These are phyloP conservation scores for Quercus tomentella DNA, from an alignment of 331 rosid genomes.

Conservation along the genomic window DNA sequence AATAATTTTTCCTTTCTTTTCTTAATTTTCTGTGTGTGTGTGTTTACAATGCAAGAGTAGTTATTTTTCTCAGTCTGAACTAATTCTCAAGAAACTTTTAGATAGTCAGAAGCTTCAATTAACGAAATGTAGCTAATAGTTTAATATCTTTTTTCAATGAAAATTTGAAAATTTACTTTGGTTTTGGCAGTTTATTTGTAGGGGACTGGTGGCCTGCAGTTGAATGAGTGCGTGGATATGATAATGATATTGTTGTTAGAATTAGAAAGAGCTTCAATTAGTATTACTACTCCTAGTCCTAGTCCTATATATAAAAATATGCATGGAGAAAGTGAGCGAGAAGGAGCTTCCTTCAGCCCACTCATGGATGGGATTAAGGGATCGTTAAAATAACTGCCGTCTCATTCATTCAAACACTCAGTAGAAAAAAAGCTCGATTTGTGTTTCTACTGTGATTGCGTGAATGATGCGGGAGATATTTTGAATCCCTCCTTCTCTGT, in stretches of 20 bases:
- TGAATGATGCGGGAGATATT: constrained; percentile 74
- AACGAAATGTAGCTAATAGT: no score
- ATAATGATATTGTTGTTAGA: no score
- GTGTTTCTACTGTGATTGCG: constrained; percentile 51
- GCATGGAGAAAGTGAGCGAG: constrained; percentile 22
- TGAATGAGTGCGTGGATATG: background rate
- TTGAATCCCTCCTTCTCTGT: constrained; percentile 66
- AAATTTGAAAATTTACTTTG: background rate
- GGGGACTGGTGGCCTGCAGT: background rate
- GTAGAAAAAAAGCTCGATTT: constrained; percentile 11
- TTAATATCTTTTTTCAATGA: background rate
- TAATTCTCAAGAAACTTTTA: background rate
- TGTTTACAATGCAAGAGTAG: background rate
- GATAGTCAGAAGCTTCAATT: background rate
- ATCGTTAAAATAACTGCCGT: constrained; percentile 70
- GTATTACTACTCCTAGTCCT: no score
- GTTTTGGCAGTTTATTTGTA: background rate
- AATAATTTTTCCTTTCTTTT: background rate
- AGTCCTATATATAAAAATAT: no score
- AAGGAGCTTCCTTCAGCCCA: constrained; percentile 91
- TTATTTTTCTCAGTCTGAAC: background rate
- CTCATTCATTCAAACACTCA: constrained; percentile 59
- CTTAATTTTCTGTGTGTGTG: background rate
- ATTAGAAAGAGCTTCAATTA: no score
- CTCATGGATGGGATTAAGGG: constrained; percentile 55